Base-by-base conservation (phyloP, 805 yeast species). In the Saturnispora gosingensis region DNA sequence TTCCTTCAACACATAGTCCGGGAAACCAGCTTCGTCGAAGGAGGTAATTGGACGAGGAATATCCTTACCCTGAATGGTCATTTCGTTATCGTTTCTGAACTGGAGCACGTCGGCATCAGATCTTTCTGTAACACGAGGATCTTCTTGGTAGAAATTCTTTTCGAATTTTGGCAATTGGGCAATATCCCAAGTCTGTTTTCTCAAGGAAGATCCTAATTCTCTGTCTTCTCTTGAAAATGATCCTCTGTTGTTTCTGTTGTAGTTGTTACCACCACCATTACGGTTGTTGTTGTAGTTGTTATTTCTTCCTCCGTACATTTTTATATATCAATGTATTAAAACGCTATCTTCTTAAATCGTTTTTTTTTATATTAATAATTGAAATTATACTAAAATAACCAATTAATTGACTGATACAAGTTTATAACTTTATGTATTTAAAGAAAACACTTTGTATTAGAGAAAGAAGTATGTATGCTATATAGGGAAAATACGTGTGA, bases 21-120 rank as follows among this genome's bases (percentile, higher is more conserved):
- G 99, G 80, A 93, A 91, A 46, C 97, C 97, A 66, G 97, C 97
- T 76, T 93, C 98, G 59, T 93, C 97, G 62, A 93, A 93, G 47
- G 78, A 63, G 60, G 91, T 83, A 65, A 93, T 85, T 63, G 99
- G 99, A 73, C 89, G 85, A 61, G 98, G 98, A 61, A 93, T 88
- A 59, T 89, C 85, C 46, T 73, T 67, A 62, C 99, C 99, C 54
- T 72, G 67, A 56, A 86, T 78, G 54, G 84, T 82, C 98, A 93
- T 93, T 64, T 88, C 91, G 68, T 83, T 76, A 62, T 82, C 82
- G 54, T 77, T 76, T 76, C 99, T 84, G 76, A 90, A 93, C 45
- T 72, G 76, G 27, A 65, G 69, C 59, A 93, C 77, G 54, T 91
- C 97, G 36, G 68, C 76, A 2, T 83, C 89, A 43, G 85, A 66